Evolutionary conservation across 2,329 filamentous ascomycete genomes (phyloP).

Genomic region (Acrodontium crateriforme): DNA sequence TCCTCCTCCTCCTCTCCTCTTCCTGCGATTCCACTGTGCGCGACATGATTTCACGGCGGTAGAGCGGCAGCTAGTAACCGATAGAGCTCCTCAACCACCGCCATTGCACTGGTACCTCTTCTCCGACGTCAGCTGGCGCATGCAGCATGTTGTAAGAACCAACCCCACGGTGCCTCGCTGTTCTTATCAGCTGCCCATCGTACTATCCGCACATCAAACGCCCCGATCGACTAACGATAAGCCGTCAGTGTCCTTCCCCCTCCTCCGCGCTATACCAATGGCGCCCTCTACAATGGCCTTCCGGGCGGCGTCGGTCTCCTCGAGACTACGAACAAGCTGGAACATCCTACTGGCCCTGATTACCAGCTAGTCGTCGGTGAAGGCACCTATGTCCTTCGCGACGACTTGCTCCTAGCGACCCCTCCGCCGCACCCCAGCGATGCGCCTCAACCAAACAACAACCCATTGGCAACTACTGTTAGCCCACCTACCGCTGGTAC

Average conservation of each 20-base stretch:
- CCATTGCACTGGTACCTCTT: no score
- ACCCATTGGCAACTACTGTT: slow-evolving; percentile 75
- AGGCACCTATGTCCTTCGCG: slow-evolving; percentile 81
- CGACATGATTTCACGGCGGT: no score
- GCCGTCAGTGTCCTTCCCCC: slow-evolving; percentile 59
- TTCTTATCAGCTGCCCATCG: no score
- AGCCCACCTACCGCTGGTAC: slow-evolving; percentile 75
- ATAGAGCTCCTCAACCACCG: no score
- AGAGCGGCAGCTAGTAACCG: no score
- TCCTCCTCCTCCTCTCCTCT: no score
- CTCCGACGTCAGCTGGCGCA: no score
- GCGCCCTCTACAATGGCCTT: slow-evolving; percentile 51
- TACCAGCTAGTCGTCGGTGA: slow-evolving; percentile 88
- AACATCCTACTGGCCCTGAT: slow-evolving; percentile 66
- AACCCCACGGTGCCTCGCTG: no score
- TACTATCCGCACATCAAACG: not conserved
- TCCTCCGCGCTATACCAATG: slow-evolving; percentile 70
- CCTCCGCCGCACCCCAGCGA: slow-evolving; percentile 93
- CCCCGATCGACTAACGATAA: slow-evolving; percentile 1
- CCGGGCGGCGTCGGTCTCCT: slow-evolving; percentile 60
- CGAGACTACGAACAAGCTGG: slow-evolving; percentile 85
- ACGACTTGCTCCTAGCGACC: slow-evolving; percentile 83
- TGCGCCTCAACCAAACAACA: slow-evolving; percentile 71
- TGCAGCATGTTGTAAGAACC: no score
- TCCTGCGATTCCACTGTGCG: no score